Percentiles rank a stretch among this genome's conserved stretches.
Evolutionary conservation across 1,139 yeast genomes (phyloP).

Genomic region (Candida sanyaensis): DNA sequence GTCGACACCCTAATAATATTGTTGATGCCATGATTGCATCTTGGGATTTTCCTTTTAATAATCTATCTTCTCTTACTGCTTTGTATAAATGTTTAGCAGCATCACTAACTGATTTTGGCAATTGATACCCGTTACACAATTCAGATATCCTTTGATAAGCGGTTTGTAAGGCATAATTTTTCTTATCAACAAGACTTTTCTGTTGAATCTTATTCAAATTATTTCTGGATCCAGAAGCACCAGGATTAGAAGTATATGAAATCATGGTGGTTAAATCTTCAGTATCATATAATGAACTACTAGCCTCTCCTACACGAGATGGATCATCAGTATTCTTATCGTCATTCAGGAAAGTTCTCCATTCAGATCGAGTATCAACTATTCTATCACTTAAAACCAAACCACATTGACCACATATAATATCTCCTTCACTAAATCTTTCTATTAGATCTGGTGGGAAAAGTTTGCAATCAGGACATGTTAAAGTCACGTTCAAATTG

Average conservation of each 20-base stretch:
- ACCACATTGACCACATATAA: conserved; percentile 96
- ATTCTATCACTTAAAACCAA: conserved; percentile 87
- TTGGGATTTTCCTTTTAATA: conserved; percentile 85
- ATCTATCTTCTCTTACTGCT: conserved; percentile 82
- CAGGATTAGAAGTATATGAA: conserved; percentile 67
- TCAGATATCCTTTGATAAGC: conserved; percentile 90
- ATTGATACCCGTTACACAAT: conserved; percentile 95
- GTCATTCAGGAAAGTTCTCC: conserved; percentile 97
- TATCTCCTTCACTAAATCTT: conserved; percentile 94
- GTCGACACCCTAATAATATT: conserved; percentile 88
- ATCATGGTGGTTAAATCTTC: conserved; percentile 92
- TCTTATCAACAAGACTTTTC: conserved; percentile 77
- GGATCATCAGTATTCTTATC: conserved; percentile 98
- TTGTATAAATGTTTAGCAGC: conserved; percentile 96
- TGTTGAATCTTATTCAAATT: conserved; percentile 89
- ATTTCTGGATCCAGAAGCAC: conserved; percentile 63
- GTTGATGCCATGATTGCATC: conserved; percentile 97
- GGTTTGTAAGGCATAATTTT: conserved; percentile 80
- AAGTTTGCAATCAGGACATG: conserved; percentile 94
- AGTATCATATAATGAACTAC: conserved; percentile 88
- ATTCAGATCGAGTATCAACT: conserved; percentile 93
- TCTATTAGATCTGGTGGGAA: conserved; percentile 95
- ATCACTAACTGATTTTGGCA: conserved; percentile 93
- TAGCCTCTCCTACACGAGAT: conserved; percentile 98
- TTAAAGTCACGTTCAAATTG: conserved; percentile 81